Base-by-base conservation (phyloP, 441 rosid species). In the Francoa sonchifolia region DNA sequence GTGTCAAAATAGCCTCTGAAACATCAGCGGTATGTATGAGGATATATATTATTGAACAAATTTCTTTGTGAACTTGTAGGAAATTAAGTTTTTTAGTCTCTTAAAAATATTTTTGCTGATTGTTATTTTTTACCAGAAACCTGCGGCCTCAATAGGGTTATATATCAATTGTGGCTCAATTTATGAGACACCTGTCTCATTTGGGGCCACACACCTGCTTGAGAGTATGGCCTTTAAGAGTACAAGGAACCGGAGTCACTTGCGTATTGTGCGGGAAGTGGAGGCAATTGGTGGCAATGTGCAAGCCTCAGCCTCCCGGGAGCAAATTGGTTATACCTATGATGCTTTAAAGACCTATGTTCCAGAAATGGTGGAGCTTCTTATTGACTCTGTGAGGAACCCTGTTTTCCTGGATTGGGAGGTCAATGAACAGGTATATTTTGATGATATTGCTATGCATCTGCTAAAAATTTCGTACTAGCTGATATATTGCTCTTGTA, bases 321-420 rank as follows among this genome's bases (percentile, higher is more conserved):
- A 86, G 63, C 95, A 84, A 38, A 90, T 86, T 83, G 64, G 75
- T 2, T 86, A 86, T 63, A 76, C 82, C 31, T 65, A 78, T 63
- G 95, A 83, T 73, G 94, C 95, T 59, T 67, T 92, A 44, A 92
- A 81, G 69, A 79, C 88, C 13, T 72, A 77, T 66, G 77, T 79
- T 14, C 95, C 94, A 43, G 73, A 71, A 63, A 78, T 86, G 90
- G 90, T 83, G 11, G 96, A 90, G 58, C 63, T 90, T 68, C 90
- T 86, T 50, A 31, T 82, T 52, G 96, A 86, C 57, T 71, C 67
- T 48, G 82, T 86, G 47, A 69, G 95, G 62, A 90, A 86, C 58
- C 94, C 90, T 48, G 79, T 68, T 20, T 86, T 90, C 72, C 61
- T 90, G 64, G 88, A 82, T 52, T 90, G 96, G 96, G 96, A 86